Evolutionary conservation across 2,329 filamentous ascomycete species (phyloP), one percentile per base, ranked within the genome.

Genomic region (Metarhizium humberi): DNA sequence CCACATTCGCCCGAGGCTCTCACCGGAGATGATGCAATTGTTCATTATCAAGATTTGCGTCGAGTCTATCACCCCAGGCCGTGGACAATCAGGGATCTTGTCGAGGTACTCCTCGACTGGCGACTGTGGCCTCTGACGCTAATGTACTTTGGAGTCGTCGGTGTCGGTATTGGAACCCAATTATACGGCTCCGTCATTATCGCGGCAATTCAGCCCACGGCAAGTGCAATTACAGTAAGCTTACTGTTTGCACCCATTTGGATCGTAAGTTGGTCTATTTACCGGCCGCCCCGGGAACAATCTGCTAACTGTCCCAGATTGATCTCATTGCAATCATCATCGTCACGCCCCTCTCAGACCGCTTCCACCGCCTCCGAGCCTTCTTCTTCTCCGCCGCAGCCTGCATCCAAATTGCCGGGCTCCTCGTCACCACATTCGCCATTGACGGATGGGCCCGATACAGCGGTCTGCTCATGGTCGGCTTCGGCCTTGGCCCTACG

Each of bases 61-160:
- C 80, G 89, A 54, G 90, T 94, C 0, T 95, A 96, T 67, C 85
- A 91, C 63, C 75, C 82, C 14, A 78, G 83, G 1, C 77, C 82
- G 3, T 96, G 91, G 91, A 85, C 76, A 1, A 61, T 88, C 58
- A 81, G 74, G 54, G 90, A 96, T 61, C 75, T 96, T 1, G 74
- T 75, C 29, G 73, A 75, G 29, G 88, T 95, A 1, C 73, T 95
- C 34, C 76, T 88, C 40, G 91, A 96, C 70, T 95, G 90, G 91
- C 82, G 90, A 3, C 77, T 95, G 18, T 96, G 90, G 87, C 91
- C 91, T 1, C 71, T 96, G 61, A 79, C 86, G 1, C 66, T 95
- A 53, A 96, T 96, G 91, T 96, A 96, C 72, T 95, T 96, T 72
- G 91, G 91, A 20, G 91, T 96, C 3, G 91, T 96, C 1, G 91